phyloP scores from a whole-genome alignment of 441 rosid genomes.

The Aquilaria agallochum region DNA sequence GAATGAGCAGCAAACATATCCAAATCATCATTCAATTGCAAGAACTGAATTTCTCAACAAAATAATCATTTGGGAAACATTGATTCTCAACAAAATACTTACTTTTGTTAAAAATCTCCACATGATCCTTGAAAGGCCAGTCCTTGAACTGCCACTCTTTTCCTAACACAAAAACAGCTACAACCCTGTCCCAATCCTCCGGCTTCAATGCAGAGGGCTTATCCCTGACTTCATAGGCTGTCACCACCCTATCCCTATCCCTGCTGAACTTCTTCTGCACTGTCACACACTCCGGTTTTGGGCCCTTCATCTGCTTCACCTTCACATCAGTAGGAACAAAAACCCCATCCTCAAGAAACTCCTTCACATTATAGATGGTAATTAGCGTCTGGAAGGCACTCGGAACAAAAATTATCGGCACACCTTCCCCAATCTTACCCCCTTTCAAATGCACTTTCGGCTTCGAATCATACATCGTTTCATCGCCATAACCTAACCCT shows the following conservation, averaged over 20 bases:
- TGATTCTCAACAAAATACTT: conserved; percentile 18
- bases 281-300: conserved; percentile 81
- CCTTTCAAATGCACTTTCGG: conserved; percentile 71
- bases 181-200: conserved; percentile 93
- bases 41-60: too few species aligned
- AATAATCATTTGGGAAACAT: not conserved
- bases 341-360: conserved; percentile 88
- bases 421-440: conserved; percentile 87
- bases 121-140: conserved; percentile 97
- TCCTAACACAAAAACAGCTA: conserved; percentile 88
- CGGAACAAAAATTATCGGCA: conserved; percentile 86
- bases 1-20: not conserved
- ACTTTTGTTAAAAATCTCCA: conserved; percentile 92
- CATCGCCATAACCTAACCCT: conserved; percentile 55
- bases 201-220: conserved; percentile 80
- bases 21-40: too few species aligned
- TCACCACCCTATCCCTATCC: conserved; percentile 81
- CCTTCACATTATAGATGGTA: conserved; percentile 90
- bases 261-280: conserved; percentile 97
- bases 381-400: conserved; percentile 93
- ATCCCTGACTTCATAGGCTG: conserved; percentile 95
- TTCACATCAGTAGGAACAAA: conserved; percentile 82
- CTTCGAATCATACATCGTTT: conserved; percentile 48
- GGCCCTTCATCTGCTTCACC: conserved; percentile 83
- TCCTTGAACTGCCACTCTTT: conserved; percentile 99